Evolutionary conservation across 352 stramenopile species (phyloP).

Genomic region (Phytophthora palmivora): DNA sequence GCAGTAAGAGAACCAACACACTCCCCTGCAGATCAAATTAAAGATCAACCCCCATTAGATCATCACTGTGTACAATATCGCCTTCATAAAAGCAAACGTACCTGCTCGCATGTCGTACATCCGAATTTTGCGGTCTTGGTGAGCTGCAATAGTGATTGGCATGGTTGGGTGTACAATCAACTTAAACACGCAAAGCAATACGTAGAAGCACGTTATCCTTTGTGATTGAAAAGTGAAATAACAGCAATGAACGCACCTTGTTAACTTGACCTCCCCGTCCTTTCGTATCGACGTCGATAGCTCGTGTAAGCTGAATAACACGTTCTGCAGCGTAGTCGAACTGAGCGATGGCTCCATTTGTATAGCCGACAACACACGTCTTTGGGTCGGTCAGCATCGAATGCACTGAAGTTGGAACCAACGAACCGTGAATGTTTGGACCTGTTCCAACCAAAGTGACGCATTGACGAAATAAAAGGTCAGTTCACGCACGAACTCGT

Average conservation of each 20-base stretch:
- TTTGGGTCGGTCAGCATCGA: slow-evolving; percentile 80
- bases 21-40: slow-evolving; percentile 51
- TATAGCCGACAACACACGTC: slow-evolving; percentile 83
- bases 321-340: slow-evolving; percentile 84
- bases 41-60: background rate
- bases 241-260: slow-evolving; percentile 45
- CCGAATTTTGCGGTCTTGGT: slow-evolving; percentile 85
- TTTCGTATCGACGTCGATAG: slow-evolving; percentile 70
- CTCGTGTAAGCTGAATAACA: slow-evolving; percentile 73
- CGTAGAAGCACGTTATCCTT: background rate
- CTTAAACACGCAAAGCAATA: slow-evolving; percentile 21
- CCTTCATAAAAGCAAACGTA: slow-evolving; percentile 2
- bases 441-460: slow-evolving; percentile 19
- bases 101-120: slow-evolving; percentile 88
- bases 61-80: background rate
- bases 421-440: slow-evolving; percentile 55
- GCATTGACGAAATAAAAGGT: background rate
- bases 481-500: background rate
- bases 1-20: slow-evolving; percentile 80
- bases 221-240: background rate
- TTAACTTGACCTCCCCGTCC: slow-evolving; percentile 81
- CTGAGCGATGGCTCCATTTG: slow-evolving; percentile 68
- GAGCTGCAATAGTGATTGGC: slow-evolving; percentile 81
- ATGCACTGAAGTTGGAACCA: slow-evolving; percentile 79
- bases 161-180: slow-evolving; percentile 82